A percentile compares a stretch with the other conserved stretches of the same genome.
Evolutionary conservation across 179 eudicot species (phyloP).

Genomic region (Spinacia oleracea): DNA sequence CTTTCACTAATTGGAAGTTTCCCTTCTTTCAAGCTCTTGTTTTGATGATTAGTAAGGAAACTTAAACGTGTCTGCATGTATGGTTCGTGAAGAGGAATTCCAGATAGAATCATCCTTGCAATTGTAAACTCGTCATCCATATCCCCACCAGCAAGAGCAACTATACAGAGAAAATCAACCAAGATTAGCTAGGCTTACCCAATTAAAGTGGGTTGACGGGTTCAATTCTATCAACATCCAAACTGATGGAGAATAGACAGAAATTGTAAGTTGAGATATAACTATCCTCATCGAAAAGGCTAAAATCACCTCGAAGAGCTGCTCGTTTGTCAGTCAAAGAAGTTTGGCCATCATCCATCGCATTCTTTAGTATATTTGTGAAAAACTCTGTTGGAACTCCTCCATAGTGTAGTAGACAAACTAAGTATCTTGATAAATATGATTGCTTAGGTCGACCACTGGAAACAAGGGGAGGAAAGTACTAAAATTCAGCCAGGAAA

Average conservation of each 20-base stretch:
- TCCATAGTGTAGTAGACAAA: conserved; percentile 63
- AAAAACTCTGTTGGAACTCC: conserved; percentile 67
- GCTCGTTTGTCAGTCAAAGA: conserved; percentile 36
- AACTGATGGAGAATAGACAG: neutral
- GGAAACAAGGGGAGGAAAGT: conserved; percentile 16
- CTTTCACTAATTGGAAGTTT: conserved; percentile 61
- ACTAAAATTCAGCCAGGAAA: neutral
- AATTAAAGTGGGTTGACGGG: neutral
- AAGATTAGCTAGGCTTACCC: neutral
- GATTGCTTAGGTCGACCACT: conserved; percentile 56
- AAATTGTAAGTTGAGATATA: neutral
- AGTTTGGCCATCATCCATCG: conserved; percentile 42
- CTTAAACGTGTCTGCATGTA: conserved; percentile 44
- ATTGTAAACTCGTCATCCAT: conserved; percentile 42
- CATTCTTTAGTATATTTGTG: conserved; percentile 38
- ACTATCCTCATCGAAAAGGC: neutral
- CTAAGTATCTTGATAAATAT: conserved; percentile 51
- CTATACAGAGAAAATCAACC: conserved; percentile 33
- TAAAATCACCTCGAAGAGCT: conserved; percentile 53
- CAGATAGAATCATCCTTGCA: conserved; percentile 51
- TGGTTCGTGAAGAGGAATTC: conserved; percentile 69
- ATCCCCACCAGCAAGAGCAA: conserved; percentile 40
- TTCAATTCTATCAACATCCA: neutral
- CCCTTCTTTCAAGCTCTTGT: conserved; percentile 50
- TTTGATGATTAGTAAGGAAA: conserved; percentile 39